These are phyloP conservation scores for Fusarium sp. DNA, from an alignment of 2,329 filamentous ascomycete genomes.

Conservation along the genomic window DNA sequence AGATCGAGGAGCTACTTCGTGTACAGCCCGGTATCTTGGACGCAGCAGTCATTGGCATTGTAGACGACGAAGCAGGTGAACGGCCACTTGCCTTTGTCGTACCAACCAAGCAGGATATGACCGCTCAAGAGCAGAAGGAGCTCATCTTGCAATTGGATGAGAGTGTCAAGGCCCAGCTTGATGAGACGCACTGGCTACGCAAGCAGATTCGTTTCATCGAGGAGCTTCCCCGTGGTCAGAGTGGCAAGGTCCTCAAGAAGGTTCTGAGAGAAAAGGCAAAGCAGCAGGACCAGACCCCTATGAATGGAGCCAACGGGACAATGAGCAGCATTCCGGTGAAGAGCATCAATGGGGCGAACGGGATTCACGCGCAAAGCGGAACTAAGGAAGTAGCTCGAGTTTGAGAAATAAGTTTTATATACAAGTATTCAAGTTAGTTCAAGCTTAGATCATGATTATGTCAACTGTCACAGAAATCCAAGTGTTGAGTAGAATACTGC, in stretches of 20 bases:
- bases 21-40: neutral
- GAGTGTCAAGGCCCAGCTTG: neutral
- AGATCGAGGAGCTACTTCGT: neutral
- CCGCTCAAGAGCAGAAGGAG: neutral
- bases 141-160: neutral
- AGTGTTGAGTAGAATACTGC: no score
- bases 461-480: no score
- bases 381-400: neutral
- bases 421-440: no score
- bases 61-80: neutral
- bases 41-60: neutral
- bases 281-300: neutral
- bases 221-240: neutral
- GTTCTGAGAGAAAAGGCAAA: neutral
- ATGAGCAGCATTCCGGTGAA: neutral
- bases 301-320: neutral
- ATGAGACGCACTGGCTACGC: neutral
- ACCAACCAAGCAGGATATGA: neutral
- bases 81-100: neutral
- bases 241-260: neutral
- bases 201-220: neutral
- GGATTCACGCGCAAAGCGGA: neutral
- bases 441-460: no score
- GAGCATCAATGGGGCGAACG: neutral
- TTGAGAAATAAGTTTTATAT: accelerated